Conservation (phyloP, 768 basidiomycete genomes). For the Epithele typhae region DNA sequence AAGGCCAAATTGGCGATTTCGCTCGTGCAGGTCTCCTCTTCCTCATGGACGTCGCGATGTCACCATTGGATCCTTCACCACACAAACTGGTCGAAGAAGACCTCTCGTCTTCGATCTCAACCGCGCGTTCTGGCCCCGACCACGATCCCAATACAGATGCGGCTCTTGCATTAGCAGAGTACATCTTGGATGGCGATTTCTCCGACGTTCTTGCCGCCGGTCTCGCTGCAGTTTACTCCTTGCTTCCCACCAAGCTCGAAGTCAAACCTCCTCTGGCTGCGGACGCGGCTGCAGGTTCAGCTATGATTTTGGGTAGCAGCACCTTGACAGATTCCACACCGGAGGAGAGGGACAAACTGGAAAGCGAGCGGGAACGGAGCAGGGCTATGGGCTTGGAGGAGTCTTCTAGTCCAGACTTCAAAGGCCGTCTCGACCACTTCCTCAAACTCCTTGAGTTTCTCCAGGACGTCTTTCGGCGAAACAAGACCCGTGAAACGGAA, state of each 20-base stretch:
- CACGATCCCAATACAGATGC: conserved; percentile 79
- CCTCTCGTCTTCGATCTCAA: conserved; percentile 22
- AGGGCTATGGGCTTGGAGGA: conserved; percentile 70
- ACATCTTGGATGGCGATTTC: conserved; percentile 95
- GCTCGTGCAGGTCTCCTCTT: conserved; percentile 91
- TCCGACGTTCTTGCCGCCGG: conserved; percentile 96
- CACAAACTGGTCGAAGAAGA: conserved; percentile 35
- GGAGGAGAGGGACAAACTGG: conserved; percentile 49
- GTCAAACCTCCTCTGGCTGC: conserved; percentile 46
- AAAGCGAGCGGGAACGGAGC: conserved; percentile 45
- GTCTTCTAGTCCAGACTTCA: conserved; percentile 72
- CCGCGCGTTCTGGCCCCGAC: conserved; percentile 24
- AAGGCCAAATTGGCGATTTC: conserved; percentile 90
- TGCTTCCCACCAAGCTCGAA: conserved; percentile 83
- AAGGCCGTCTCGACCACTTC: conserved; percentile 78
- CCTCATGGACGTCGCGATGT: conserved; percentile 94
- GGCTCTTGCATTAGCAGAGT: conserved; percentile 84
- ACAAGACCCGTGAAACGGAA: conserved; percentile 36
- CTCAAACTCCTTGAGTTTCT: conserved; percentile 88
- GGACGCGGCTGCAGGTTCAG: conserved; percentile 37
- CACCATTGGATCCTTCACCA: conserved; percentile 50
- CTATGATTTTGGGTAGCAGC: conserved; percentile 69
- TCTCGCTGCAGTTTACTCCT: conserved; percentile 86
- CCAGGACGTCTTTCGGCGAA: conserved; percentile 80
- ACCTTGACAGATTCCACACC: conserved; percentile 45